Conservation (phyloP, 345 rosid species). For the Aurinia saxatilis region DNA sequence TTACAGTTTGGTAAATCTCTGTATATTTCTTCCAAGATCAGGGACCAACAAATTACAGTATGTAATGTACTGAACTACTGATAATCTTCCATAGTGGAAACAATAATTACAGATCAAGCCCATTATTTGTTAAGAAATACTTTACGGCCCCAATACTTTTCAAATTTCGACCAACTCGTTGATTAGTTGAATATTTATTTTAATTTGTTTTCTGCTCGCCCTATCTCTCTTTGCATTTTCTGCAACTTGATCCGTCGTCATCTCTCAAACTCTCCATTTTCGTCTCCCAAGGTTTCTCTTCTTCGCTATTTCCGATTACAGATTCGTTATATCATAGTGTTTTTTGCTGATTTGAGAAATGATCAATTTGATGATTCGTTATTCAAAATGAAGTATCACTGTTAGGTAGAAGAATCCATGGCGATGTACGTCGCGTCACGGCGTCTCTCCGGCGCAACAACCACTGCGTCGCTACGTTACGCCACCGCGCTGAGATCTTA, state of each 20-base stretch:
- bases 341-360: not conserved
- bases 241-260: conserved; percentile 10
- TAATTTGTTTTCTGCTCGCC: not conserved
- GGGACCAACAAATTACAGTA: not conserved
- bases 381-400: not conserved
- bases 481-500: conserved; percentile 44
- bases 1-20: not conserved
- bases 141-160: not conserved
- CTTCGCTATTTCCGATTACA: not conserved
- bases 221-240: conserved; percentile 1
- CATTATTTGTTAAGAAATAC: not conserved
- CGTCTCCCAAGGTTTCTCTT: conserved; percentile 4
- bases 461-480: conserved; percentile 40
- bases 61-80: not conserved
- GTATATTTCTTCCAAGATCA: not conserved
- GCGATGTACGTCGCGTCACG: conserved; percentile 47
- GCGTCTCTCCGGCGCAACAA: conserved; percentile 46
- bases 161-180: conserved; percentile 6
- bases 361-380: not conserved
- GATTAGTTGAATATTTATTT: conserved; percentile 6
- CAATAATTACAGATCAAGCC: too few relatives aligned
- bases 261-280: conserved; percentile 11
- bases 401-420: conserved; percentile 36
- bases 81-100: not conserved
- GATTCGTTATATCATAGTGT: not conserved